Evolutionary conservation across 78 protist genomes (phyloP), one percentile per base, ranked within the genome.

Genomic region (Planoprotostelium fungivorum): DNA sequence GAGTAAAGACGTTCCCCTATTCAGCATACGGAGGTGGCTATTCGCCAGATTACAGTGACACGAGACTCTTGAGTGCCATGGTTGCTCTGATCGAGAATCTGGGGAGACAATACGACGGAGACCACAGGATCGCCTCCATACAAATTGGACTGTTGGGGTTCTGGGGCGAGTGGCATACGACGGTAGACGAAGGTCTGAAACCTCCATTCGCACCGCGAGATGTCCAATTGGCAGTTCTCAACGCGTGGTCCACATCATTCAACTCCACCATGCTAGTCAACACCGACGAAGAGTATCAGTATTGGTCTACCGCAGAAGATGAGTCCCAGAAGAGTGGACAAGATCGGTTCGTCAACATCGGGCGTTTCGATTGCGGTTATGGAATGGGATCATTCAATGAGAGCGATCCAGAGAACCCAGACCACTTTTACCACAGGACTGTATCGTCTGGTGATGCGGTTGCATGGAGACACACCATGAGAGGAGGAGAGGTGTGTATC

Each of bases 121-220:
- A 85, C 38, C 1, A 28, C 38, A 28, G 87, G 38, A 85, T 85
- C 87, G 87, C 38, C 87, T 34, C 36, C 1, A 36, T 85, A 28
- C 29, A 36, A 37, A 1, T 85, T 0, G 87, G 87, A 28, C 87
- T 85, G 34, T 1, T 85, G 34, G 87, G 87, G n/a, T 85, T 36
- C 87, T 85, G 38, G 51, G 87, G 87, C 1, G 87, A 85, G 87
- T 85, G 87, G 87, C 87, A 85, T 37, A 36, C 51, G 1, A 9
- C n/a, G 34, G 34, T 10, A 84, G 34, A 84, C 23, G 10, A 5
- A n/a, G 86, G 37, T 10, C 23, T 9, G 86, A 84, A 1, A 34
- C 10, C 86, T 84, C 36, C 86, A 1, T 34, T 34, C 25, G 86
- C 86, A 1, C 1, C 86, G 31, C 5, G 73, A 51, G 5, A 5